Evolutionary conservation across 192 early-diverging fungal genomes (phyloP), one percentile per base, ranked within the genome.

Genomic region (Backusella tarrabulga): DNA sequence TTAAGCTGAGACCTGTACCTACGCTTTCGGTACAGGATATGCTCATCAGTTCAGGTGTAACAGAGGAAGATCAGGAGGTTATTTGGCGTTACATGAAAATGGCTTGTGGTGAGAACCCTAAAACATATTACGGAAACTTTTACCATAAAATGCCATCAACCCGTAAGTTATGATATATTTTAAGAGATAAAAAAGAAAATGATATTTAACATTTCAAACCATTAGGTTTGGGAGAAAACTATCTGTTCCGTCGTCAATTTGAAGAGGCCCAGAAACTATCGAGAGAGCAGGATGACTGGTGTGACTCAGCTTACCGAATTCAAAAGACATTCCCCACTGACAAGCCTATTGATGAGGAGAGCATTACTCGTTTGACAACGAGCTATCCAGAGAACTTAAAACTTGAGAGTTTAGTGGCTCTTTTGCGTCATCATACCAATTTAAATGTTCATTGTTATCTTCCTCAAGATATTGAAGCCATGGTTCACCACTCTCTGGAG

Each of bases 21-120:
- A 80, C 75, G 7, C 79, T 89, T 40, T 73, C 76, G 14, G 85
- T 81, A 19, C 86, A 88, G 67, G 84, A 90, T 66, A 91, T 92
- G 89, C 78, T 84, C 6, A 32, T 92, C n/a, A 80, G 83, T 56
- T 76, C 77, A 17, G 87, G 86, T 50, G 76, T 90, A 38, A 69
- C 76, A 23, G 41, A 68, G 12, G 74, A 69, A 56, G 75, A 80
- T 36, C 63, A 74, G 42, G 84, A 83, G 34, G 79, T 77, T 11
- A 36, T 67, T 15, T 85, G 85, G 84, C 76, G 89, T 7, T 92
- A 87, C 78, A 91, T 91, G 86, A 92, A 92, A 72, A 90, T 91
- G 88, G 91, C 91, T 0, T 92, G 91, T 78, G 90, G 91, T 32
- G 91, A 92, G 75, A 92, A 92, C 77, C 84, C 90, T 8, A 91